These are phyloP conservation scores for Solanum ahanhuiri DNA, from an alignment of 257 asterid species.

Conservation along the genomic window DNA sequence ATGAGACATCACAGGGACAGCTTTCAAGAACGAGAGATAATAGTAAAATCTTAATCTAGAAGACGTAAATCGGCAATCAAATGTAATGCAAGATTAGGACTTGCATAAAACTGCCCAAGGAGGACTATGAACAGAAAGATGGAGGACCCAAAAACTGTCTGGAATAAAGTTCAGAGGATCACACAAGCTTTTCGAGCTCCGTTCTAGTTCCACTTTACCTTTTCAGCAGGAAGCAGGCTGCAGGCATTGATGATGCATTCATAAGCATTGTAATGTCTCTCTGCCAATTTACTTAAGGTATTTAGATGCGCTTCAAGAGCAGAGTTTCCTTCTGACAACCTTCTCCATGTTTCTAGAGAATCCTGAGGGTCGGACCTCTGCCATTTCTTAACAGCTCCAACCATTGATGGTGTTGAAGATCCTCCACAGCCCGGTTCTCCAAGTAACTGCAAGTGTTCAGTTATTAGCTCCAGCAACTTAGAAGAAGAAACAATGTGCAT, in stretches of 20 bases:
- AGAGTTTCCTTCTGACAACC: slow-evolving; percentile 68
- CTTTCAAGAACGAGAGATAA: background rate
- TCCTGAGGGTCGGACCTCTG: slow-evolving; percentile 78
- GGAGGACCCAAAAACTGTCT: background rate
- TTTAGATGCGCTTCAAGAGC: slow-evolving; percentile 64
- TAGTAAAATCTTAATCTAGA: background rate
- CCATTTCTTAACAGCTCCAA: slow-evolving; percentile 98
- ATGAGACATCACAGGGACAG: background rate
- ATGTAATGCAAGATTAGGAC: background rate
- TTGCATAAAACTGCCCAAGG: background rate
- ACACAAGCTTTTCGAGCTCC: background rate
- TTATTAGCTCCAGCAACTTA: slow-evolving; percentile 3
- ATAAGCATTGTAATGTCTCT: slow-evolving; percentile 38
- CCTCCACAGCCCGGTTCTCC: slow-evolving; percentile 99
- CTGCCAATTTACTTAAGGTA: slow-evolving; percentile 54
- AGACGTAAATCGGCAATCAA: background rate
- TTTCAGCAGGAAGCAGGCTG: slow-evolving; percentile 51
- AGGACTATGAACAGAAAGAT: background rate
- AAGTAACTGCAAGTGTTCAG: slow-evolving; percentile 52
- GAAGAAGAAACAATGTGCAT: slow-evolving; percentile 6
- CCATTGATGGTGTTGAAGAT: slow-evolving; percentile 97
- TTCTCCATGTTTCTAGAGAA: slow-evolving; percentile 75
- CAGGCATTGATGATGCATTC: slow-evolving; percentile 42
- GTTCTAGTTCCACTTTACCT: slow-evolving; percentile 29
- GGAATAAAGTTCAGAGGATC: background rate